Conservation (phyloP, 2,329 filamentous ascomycete genomes). For the Fusarium chaquense region DNA sequence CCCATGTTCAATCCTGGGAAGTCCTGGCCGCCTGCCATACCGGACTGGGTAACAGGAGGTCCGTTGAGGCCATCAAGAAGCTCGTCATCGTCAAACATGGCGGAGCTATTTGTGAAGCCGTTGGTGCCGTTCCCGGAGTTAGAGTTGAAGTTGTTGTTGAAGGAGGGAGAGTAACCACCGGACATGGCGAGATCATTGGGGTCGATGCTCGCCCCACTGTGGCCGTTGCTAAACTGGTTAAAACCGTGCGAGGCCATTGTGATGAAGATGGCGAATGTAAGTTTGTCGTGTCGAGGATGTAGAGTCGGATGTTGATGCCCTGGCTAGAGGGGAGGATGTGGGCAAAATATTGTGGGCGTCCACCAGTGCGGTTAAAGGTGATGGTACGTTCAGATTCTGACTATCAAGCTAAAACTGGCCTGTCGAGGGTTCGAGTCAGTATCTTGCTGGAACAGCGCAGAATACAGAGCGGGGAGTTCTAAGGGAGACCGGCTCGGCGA, state of each 20-base stretch:
- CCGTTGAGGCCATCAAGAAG: conserved; percentile 78
- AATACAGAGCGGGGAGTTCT: conserved; percentile 33
- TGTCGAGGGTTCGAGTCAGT: conserved; percentile 40
- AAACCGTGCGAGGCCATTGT: conserved; percentile 69
- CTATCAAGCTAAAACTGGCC: conserved; percentile 30
- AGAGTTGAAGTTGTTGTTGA: conserved; percentile 69
- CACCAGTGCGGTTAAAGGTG: conserved; percentile 38
- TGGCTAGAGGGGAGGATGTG: conserved; percentile 38
- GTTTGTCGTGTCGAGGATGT: conserved; percentile 21
- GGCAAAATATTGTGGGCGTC: conserved; percentile 45
- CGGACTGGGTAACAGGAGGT: conserved; percentile 64
- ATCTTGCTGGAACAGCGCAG: conserved; percentile 28
- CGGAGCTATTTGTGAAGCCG: conserved; percentile 81
- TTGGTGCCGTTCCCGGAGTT: conserved; percentile 70
- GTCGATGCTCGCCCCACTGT: conserved; percentile 75
- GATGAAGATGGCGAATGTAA: conserved; percentile 27
- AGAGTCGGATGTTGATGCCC: conserved; percentile 41
- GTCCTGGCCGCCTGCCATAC: conserved; percentile 66
- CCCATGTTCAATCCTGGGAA: conserved; percentile 69
- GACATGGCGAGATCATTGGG: conserved; percentile 85
- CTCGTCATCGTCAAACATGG: conserved; percentile 88
- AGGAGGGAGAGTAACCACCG: conserved; percentile 70
- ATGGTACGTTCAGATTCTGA: conserved; percentile 33
- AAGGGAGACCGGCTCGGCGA: conserved; percentile 32
- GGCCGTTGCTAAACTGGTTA: conserved; percentile 66